Evolutionary conservation across 441 rosid genomes (phyloP), one percentile per base, ranked within the genome.

Genomic region (Corymbia citriodora): DNA sequence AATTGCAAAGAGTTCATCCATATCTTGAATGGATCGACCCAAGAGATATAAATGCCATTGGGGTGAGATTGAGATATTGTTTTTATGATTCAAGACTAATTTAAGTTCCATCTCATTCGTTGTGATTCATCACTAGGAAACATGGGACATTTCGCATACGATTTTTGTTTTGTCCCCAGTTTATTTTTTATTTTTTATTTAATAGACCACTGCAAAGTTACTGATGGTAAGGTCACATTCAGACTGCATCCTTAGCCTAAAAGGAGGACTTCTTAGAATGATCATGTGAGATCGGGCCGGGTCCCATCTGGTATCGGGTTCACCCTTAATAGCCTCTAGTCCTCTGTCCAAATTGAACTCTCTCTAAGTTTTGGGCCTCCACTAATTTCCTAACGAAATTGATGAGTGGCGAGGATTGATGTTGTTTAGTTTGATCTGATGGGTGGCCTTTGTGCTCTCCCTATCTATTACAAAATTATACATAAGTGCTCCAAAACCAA

Each of bases 11-110:
- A 8, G 6, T 0, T 8, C 8, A 68, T 17, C 1, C 0, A n/a
- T 0, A 8, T n/a, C 31, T 9, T 0, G 3, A n/a, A 0, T n/a
- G 9, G 0, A 68, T 68, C 21, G 0, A 68, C 21, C 17, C 1
- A 0, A 0, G 17, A 65, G 15, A 0, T 0, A 13, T n/a, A 0
- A 2, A 0, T 16, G 11, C 2, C 1, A 0, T 16, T 15, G 0
- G 19, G 3, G 2, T n/a, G 2, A 31, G 16, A 2, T 31, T 68
- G 1, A 68, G 6, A 68, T 68, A 31, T 8, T 16, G 8, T 15
- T 65, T 2, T 0, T 0, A 3, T 19, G 1, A 10, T 72, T 72
- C 1, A 6, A 1, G 27, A 10, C 3, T 19, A 12, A 10, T 6
- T 72, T 40, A 1, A 72, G 2, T 6, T 36, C 6, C 1, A 4